Percentiles rank a stretch among this genome's conserved stretches.
phyloP scores from a whole-genome alignment of 2,329 filamentous ascomycete genomes.

The Calonectria pauciramosa region DNA sequence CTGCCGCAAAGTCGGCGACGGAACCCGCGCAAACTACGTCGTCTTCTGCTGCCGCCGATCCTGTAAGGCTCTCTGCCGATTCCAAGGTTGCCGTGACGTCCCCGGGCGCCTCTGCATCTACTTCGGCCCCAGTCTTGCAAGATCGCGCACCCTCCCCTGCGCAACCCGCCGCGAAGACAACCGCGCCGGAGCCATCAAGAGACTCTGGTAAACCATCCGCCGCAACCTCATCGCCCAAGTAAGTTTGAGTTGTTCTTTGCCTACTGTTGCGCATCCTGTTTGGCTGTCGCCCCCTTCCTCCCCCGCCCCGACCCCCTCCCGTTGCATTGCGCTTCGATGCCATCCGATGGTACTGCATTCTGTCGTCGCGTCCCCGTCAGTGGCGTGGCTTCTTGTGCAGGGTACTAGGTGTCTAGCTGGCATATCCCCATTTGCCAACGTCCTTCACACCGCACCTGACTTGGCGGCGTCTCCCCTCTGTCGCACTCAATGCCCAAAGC shows the following conservation, averaged over 20 bases:
- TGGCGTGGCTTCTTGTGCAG: slow-evolving; percentile 43
- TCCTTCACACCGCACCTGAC: slow-evolving; percentile 41
- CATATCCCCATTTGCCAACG: slow-evolving; percentile 43
- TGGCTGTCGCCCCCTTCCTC: neutral
- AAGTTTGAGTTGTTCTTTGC: slow-evolving; percentile 14
- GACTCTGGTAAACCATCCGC: slow-evolving; percentile 11
- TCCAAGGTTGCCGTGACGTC: slow-evolving; percentile 27
- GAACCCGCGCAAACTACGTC: slow-evolving; percentile 26
- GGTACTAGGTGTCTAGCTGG: slow-evolving; percentile 40
- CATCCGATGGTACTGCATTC: neutral
- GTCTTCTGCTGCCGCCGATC: slow-evolving; percentile 20
- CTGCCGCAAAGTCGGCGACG: slow-evolving; percentile 27
- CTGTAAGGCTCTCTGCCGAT: slow-evolving; percentile 17
- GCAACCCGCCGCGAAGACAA: slow-evolving; percentile 20
- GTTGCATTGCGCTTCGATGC: neutral
- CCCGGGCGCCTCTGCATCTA: slow-evolving; percentile 27
- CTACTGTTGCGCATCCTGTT: neutral
- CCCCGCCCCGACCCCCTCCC: neutral
- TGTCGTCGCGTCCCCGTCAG: slow-evolving; percentile 27
- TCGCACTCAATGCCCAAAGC: slow-evolving; percentile 30
- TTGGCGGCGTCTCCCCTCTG: slow-evolving; percentile 34
- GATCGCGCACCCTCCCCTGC: slow-evolving; percentile 37
- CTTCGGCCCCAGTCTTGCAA: slow-evolving; percentile 29
- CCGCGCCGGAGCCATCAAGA: slow-evolving; percentile 8
- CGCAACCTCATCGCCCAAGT: slow-evolving; percentile 25